Percentiles rank a stretch among this genome's conserved stretches.
phyloP scores from a whole-genome alignment of 140 eudicot genomes.

The Flaveria floridana region DNA sequence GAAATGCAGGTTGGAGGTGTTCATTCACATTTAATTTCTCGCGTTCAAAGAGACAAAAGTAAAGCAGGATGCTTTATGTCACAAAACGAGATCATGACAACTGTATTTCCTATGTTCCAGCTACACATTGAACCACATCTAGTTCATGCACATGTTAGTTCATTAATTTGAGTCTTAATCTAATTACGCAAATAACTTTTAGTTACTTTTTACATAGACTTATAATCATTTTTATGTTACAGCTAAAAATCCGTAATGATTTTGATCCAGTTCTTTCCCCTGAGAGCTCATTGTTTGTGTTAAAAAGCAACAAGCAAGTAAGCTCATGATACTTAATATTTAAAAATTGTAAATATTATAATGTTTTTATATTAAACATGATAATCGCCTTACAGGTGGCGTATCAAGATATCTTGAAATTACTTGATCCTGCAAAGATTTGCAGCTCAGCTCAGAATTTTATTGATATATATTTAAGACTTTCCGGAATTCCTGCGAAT shows the following conservation, averaged over 20 bases:
- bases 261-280: conserved; percentile 99
- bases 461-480: conserved; percentile 75
- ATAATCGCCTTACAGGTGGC: conserved; percentile 56
- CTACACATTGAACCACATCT: conserved; percentile 99
- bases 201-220: conserved; percentile 11
- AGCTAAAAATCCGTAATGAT: conserved; percentile 93
- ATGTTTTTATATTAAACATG: conserved; percentile 14
- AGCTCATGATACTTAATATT: conserved; percentile 24
- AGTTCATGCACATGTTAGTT: conserved; percentile 95
- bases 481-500: conserved; percentile 73
- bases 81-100: conserved; percentile 89
- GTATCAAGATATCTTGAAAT: conserved; percentile 83
- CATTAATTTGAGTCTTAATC: conserved; percentile 4
- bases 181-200: conserved; percentile 3
- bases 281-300: conserved; percentile 91
- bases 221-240: conserved; percentile 36
- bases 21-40: conserved; percentile 95
- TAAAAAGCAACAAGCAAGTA: conserved; percentile 92
- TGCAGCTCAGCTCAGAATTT: conserved; percentile 95
- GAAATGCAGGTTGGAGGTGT: conserved; percentile 93
- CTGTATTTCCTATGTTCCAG: conserved; percentile 98
- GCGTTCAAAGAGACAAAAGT: conserved; percentile 96
- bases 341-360: not conserved
- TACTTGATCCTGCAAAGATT: conserved; percentile 77
- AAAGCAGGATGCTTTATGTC: conserved; percentile 83